phyloP scores from a whole-genome alignment of 345 rosid genomes.

The Kandelia obovata region DNA sequence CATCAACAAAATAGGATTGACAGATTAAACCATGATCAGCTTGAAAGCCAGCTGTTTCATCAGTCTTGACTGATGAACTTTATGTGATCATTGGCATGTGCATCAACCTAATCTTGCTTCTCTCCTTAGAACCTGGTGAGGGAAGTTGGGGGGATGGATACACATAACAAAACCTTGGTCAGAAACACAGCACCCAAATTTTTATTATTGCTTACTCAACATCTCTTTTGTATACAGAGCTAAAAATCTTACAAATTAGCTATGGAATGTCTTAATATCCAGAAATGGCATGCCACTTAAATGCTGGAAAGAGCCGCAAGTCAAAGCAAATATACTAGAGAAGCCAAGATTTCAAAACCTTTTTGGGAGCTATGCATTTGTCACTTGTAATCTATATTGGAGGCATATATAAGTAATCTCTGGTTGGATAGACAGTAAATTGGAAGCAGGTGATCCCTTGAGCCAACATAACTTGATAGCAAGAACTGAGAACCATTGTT shows the following conservation, averaged over 20 bases:
- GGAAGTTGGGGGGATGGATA: background rate
- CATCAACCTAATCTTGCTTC: slow-evolving; percentile 70
- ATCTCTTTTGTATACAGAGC: background rate
- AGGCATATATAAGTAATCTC: background rate
- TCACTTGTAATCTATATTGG: background rate
- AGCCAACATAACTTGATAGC: background rate
- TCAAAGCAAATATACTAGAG: no score
- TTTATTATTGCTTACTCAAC: background rate
- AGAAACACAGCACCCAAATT: background rate
- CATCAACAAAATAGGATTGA: background rate
- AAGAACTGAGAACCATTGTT: background rate
- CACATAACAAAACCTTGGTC: background rate
- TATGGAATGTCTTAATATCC: background rate
- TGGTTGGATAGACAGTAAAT: background rate
- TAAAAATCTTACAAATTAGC: background rate
- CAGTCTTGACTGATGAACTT: background rate
- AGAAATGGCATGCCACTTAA: background rate
- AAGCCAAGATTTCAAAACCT: no score
- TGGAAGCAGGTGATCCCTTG: background rate
- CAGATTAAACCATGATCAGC: background rate
- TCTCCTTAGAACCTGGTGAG: slow-evolving; percentile 62
- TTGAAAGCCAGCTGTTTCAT: no score
- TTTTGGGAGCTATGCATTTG: background rate
- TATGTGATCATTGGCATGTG: background rate
- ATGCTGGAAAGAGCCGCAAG: no score